Base-by-base conservation (phyloP, 257 asterid species). In the Nicotiana attenuata region DNA sequence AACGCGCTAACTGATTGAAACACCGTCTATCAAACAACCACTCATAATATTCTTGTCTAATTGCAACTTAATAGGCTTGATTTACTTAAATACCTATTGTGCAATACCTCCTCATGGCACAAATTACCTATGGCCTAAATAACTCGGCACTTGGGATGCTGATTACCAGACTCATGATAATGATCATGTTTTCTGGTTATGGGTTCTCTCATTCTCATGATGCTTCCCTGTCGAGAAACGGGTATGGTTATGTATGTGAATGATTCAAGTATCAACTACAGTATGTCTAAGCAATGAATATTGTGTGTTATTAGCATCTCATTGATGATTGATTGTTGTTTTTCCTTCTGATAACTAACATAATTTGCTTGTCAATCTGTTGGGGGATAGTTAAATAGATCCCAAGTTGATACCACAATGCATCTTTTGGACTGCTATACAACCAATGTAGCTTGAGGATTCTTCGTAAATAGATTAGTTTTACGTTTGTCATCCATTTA, bases 171-270 rank as follows among this genome's bases (percentile, higher is more conserved):
- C 86, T 80, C 81, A 53, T 64, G 65, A 69, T 75, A 65, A 61
- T 13, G 77, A 65, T 33, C 80, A 65, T 81, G 56, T 29, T 78
- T 68, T 77, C 17, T 65, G 76, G 68, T 77, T 65, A 45, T 56
- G 85, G 50, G 29, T 84, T 83, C 85, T 86, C 91, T 87, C 83
- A 75, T 87, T 84, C 83, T 83, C 85, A 84, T 90, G 95, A 88
- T 91, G 95, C 91, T 86, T 90, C 89, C 90, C 87, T 7, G 84
- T 67, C 80, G 85, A 56, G 47, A 81, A 84, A 65, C 31, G 77
- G 68, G 17, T 77, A 28, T 76, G 84, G 53, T 81, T 81, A 28
- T 81, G 66, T 63, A 47, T 45, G 61, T 73, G 78, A 15, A 73
- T 73, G 22, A 52, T 47, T 65, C 45, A 2, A 65, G 22, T 73